These are phyloP conservation scores for Ascosphaera apis DNA, from an alignment of 2,329 filamentous ascomycete genomes.

Conservation along the genomic window DNA sequence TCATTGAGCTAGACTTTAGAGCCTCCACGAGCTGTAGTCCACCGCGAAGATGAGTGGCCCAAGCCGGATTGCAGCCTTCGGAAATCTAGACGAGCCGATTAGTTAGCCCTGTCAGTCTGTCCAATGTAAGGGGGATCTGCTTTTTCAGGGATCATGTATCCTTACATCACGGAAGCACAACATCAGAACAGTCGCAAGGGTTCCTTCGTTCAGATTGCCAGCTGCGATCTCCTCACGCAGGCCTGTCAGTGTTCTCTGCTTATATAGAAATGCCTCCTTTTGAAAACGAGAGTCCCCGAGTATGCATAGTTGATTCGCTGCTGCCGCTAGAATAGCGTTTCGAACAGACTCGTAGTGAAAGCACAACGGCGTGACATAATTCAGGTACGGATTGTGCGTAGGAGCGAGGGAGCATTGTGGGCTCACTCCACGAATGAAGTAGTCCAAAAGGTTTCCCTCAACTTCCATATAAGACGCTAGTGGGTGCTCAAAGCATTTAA, in stretches of 20 bases:
- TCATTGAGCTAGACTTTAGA: not conserved
- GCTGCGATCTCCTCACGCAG: conserved; percentile 8
- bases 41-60: conserved; percentile 12
- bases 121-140: too few species aligned
- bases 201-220: conserved; percentile 7
- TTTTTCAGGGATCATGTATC: not conserved
- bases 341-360: conserved; percentile 8
- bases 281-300: conserved; percentile 9
- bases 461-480: conserved; percentile 3
- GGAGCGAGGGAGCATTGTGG: conserved; percentile 12
- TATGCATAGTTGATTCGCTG: conserved; percentile 11
- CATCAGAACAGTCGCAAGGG: conserved; percentile 13
- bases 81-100: conserved; percentile 9
- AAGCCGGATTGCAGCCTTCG: conserved; percentile 12
- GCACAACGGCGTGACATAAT: conserved; percentile 8
- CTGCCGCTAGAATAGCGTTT: conserved; percentile 10
- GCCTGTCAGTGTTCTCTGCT: conserved; percentile 9
- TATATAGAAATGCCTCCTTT: conserved; percentile 9
- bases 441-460: conserved; percentile 9
- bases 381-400: conserved; percentile 11
- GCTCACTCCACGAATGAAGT: conserved; percentile 11
- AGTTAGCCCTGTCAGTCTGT: not conserved
- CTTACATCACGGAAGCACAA: conserved; percentile 14
- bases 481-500: conserved; percentile 3
- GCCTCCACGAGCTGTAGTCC: conserved; percentile 10